Conservation (phyloP, 129 eudicot species). For the Ambrosia artemisiifolia region DNA sequence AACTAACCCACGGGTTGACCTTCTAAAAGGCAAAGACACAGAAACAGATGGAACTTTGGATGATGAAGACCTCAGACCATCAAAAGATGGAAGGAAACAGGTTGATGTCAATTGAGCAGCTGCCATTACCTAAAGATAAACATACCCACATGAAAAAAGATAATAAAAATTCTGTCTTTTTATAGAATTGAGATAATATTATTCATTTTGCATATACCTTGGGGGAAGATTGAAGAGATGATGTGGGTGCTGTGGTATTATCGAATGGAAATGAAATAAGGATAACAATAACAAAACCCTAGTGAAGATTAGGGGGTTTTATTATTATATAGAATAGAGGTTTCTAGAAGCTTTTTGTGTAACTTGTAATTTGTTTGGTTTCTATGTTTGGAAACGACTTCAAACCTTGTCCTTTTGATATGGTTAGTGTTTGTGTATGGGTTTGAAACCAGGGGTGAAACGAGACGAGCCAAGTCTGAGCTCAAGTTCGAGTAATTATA, state of each 20-base stretch:
- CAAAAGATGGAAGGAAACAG: slow-evolving; percentile 50
- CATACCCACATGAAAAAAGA: background rate
- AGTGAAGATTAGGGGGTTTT: slow-evolving; percentile 3
- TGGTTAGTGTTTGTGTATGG: no score
- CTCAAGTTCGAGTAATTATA: no score
- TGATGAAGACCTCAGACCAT: slow-evolving; percentile 58
- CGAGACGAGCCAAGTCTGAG: no score
- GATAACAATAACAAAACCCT: slow-evolving; percentile 34
- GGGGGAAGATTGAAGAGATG: background rate
- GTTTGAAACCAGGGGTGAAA: no score
- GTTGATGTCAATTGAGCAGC: slow-evolving; percentile 68
- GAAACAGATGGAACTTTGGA: slow-evolving; percentile 44
- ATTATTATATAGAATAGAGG: background rate
- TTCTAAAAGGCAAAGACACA: slow-evolving; percentile 41
- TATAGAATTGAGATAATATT: background rate
- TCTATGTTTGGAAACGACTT: background rate
- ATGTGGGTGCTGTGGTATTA: slow-evolving; percentile 2
- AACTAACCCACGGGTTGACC: slow-evolving; percentile 57
- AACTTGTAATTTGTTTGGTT: background rate
- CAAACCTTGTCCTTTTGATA: no score
- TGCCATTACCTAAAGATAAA: slow-evolving; percentile 56
- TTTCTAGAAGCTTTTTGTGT: background rate
- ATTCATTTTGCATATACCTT: slow-evolving; percentile 18
- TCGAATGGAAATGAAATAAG: background rate
- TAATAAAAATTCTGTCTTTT: background rate